phyloP scores from a whole-genome alignment of 306 rosid genomes.

The Fragaria iinumae region DNA sequence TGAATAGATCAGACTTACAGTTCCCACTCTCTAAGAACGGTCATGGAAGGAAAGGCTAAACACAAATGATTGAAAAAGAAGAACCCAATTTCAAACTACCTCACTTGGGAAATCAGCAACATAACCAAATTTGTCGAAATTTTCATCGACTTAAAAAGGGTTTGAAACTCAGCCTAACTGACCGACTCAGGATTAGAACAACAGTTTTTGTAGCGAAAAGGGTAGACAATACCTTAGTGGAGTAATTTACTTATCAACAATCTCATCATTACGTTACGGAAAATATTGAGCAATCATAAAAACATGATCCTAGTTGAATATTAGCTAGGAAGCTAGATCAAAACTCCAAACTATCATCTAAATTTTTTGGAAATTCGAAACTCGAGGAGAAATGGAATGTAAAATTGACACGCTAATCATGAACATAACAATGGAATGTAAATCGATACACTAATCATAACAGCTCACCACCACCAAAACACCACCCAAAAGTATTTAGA shows the following conservation, averaged over 20 bases:
- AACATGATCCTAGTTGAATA: background rate
- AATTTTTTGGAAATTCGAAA: background rate
- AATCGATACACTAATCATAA: background rate
- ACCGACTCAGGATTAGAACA: background rate
- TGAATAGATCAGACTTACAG: background rate
- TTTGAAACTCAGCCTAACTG: too few species aligned
- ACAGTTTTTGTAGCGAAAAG: too few species aligned
- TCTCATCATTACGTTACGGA: background rate
- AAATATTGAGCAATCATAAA: background rate
- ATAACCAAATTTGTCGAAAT: background rate
- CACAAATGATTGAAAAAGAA: background rate
- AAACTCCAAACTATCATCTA: background rate
- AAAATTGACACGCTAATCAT: too few species aligned
- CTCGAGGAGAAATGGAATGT: background rate
- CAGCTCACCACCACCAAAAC: background rate
- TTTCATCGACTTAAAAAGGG: background rate
- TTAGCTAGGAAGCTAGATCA: background rate
- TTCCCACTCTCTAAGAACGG: slow-evolving; percentile 2
- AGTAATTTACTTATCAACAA: background rate
- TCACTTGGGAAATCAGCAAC: background rate
- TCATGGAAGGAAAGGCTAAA: background rate
- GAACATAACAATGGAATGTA: too few species aligned
- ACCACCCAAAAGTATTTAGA: slow-evolving; percentile 9
- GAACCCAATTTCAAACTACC: background rate
- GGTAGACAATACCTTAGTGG: background rate